Evolutionary conservation across 2,329 filamentous ascomycete genomes (phyloP), one percentile per base, ranked within the genome.

Genomic region (Aureobasidium namibiae): DNA sequence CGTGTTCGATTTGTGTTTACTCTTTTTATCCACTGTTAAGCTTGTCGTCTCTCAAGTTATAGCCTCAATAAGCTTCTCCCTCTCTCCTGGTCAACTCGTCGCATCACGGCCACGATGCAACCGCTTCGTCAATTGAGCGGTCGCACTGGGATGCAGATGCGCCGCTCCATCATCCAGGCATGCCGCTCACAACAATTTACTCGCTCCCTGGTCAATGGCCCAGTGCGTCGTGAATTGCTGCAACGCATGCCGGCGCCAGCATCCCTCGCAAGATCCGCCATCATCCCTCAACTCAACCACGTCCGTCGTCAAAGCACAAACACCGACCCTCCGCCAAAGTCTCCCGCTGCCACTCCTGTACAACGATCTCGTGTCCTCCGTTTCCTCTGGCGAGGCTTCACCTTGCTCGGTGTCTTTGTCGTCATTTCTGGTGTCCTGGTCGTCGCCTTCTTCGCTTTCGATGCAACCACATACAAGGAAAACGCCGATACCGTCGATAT

Each of bases 401-500:
- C 88, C 2, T 82, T 82, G 67, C 73, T 90, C 23, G 94, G 94
- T 39, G 85, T 89, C 61, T 88, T 92, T 52, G 80, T 94, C 38
- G 78, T 86, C 8, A 80, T 92, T 53, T 72, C 89, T 58, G 86
- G 88, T 34, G 75, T 81, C 3, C 79, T 88, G 6, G 80, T 97
- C 7, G 74, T 91, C 21, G 88, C 80, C 50, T 96, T 99, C 79
- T 99, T 99, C 75, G 66, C 94, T 66, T 99, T 95, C 76, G 94
- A 99, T 76, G 87, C 92, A 10, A 87, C 85, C 49, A 99, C 94
- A 14, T 99, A 99, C 76, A 85, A 83, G 61, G 87, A 91, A 64
- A 79, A 86, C 48, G 75, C 82, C 1, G 82, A 80, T 7, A 79
- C 81, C 26, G 77, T 78, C 64, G 92, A 96, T 66, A 85, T 96